phyloP scores from a whole-genome alignment of 805 yeast genomes.

The Candida xiaguanensis region DNA sequence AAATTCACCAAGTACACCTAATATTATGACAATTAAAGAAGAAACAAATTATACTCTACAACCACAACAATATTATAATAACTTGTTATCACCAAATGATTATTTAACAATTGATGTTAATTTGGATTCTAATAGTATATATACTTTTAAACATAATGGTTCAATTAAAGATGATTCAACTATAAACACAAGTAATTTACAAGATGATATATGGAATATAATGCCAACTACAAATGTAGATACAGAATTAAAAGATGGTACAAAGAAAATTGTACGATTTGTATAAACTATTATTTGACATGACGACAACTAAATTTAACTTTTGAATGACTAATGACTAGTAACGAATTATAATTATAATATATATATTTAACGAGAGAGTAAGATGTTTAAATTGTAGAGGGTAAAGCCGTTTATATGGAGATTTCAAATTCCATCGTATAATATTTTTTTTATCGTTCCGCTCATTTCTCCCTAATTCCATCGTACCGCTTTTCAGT shows the following conservation, averaged over 20 bases:
- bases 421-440: too few relatives aligned
- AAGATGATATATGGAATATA: slow-evolving; percentile 1
- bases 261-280: neutral
- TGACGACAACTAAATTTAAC: neutral
- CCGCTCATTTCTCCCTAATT: too few relatives aligned
- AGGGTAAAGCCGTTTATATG: too few relatives aligned
- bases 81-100: slow-evolving; percentile 3
- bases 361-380: too few relatives aligned
- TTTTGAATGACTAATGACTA: neutral
- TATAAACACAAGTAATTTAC: neutral
- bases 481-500: too few relatives aligned
- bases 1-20: neutral
- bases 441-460: too few relatives aligned
- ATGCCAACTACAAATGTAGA: neutral
- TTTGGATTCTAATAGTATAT: neutral
- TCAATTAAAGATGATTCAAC: slow-evolving; percentile 1
- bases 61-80: neutral
- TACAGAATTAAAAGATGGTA: neutral
- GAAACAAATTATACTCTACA: neutral
- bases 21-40: neutral
- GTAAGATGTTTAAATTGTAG: too few relatives aligned
- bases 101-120: slow-evolving; percentile 3
- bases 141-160: neutral
- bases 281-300: neutral
- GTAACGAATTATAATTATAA: neutral